phyloP scores from a whole-genome alignment of 1,284 basidiomycete genomes.

The Trichosporon sp. region DNA sequence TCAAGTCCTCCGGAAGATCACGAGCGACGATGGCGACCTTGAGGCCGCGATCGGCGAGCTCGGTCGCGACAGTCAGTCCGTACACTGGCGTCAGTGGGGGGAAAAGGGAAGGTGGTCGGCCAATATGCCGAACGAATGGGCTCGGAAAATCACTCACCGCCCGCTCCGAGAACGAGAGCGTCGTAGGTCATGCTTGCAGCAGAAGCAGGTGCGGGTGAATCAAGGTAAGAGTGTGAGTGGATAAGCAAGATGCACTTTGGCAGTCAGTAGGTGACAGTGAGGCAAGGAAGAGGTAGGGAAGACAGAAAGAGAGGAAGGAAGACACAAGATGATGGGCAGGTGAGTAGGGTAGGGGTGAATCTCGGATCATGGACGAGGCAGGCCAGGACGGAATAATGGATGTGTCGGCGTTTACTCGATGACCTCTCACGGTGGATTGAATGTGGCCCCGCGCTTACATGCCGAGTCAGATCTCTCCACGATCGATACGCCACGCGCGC shows the following conservation, averaged over 20 bases:
- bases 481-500: no score
- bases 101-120: neutral
- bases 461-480: neutral
- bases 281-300: neutral
- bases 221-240: neutral
- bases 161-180: slow-evolving; percentile 42
- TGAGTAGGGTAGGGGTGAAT: neutral
- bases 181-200: slow-evolving; percentile 20
- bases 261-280: neutral
- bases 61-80: slow-evolving; percentile 50
- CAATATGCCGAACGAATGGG: neutral
- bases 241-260: neutral
- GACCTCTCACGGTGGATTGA: neutral
- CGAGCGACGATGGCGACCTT: slow-evolving; percentile 59
- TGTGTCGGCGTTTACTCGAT: neutral
- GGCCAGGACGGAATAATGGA: neutral
- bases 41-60: slow-evolving; percentile 50
- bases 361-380: neutral
- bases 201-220: neutral
- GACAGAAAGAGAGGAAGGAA: neutral
- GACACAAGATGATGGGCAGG: neutral
- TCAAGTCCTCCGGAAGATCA: slow-evolving; percentile 60
- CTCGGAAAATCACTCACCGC: slow-evolving; percentile 23
- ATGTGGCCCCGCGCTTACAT: neutral
- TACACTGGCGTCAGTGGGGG: slow-evolving; percentile 41